Conservation (phyloP, 768 basidiomycete species). For the Lentinula edodes region DNA sequence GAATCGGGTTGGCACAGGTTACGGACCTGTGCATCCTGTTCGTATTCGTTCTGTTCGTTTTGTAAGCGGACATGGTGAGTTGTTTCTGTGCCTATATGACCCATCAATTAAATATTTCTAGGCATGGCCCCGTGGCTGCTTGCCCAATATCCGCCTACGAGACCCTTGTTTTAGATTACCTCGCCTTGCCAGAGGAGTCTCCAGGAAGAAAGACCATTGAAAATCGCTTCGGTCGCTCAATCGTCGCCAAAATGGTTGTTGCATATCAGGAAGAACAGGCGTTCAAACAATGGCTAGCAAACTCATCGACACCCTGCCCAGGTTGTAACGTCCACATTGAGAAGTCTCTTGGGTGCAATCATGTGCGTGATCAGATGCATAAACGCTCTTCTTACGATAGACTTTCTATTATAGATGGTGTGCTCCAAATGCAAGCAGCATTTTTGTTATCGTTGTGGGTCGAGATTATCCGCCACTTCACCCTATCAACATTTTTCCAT, state of each 20-base stretch:
- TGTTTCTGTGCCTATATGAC: background rate
- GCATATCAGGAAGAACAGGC: conserved; percentile 68
- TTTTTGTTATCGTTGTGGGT: conserved; percentile 80
- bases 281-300: conserved; percentile 68
- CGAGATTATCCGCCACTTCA: conserved; percentile 36
- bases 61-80: conserved; percentile 76
- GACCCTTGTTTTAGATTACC: conserved; percentile 61
- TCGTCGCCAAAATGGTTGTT: conserved; percentile 54
- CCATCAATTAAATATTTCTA: conserved; percentile 18
- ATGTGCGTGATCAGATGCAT: conserved; percentile 44
- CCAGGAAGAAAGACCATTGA: conserved; percentile 49
- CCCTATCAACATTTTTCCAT: conserved; percentile 71
- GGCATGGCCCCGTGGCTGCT: conserved; percentile 76
- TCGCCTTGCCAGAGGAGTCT: conserved; percentile 50
- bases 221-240: conserved; percentile 54
- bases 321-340: conserved; percentile 70
- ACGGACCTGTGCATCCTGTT: conserved; percentile 65
- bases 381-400: background rate
- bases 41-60: conserved; percentile 77
- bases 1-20: conserved; percentile 68
- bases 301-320: conserved; percentile 66
- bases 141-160: conserved; percentile 70
- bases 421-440: conserved; percentile 70
- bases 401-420: conserved; percentile 51
- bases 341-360: conserved; percentile 81